Percentiles rank a stretch among this genome's conserved stretches.
Conservation (phyloP, 2,329 filamentous ascomycete genomes). For the Penicillium sp. region DNA sequence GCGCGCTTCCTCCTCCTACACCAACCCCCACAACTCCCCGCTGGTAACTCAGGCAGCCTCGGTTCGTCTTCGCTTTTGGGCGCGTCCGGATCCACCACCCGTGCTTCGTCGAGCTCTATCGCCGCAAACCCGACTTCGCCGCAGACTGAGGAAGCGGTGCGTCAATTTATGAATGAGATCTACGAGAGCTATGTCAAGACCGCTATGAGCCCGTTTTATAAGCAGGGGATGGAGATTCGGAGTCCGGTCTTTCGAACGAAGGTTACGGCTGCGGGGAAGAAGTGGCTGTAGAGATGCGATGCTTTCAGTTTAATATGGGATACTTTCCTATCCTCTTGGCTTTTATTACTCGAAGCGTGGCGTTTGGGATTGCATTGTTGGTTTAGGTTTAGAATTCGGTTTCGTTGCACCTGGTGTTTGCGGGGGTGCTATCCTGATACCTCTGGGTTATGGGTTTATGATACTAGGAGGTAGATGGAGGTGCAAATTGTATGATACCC, state of each 20-base stretch:
- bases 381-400: not conserved
- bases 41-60: constrained; percentile 17
- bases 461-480: not conserved
- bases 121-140: constrained; percentile 82
- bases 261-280: constrained; percentile 85
- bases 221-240: constrained; percentile 76
- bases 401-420: not conserved
- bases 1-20: constrained; percentile 93
- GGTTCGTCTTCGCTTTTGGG: constrained; percentile 32
- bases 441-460: not conserved
- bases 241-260: constrained; percentile 82
- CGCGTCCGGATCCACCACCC: constrained; percentile 30
- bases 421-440: not conserved
- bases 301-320: not conserved
- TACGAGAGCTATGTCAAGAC: constrained; percentile 98
- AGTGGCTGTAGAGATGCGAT: constrained; percentile 70
- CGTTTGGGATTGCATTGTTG: constrained; percentile 19
- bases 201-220: constrained; percentile 95
- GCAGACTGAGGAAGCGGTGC: constrained; percentile 91
- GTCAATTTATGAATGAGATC: constrained; percentile 90
- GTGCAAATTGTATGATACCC: constrained; percentile 11
- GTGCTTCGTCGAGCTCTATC: constrained; percentile 65
- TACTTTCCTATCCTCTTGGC: not conserved
- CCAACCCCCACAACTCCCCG: constrained; percentile 62
- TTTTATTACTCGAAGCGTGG: constrained; percentile 20